Conservation (phyloP, 352 stramenopile species). For the Pythium volutum region DNA sequence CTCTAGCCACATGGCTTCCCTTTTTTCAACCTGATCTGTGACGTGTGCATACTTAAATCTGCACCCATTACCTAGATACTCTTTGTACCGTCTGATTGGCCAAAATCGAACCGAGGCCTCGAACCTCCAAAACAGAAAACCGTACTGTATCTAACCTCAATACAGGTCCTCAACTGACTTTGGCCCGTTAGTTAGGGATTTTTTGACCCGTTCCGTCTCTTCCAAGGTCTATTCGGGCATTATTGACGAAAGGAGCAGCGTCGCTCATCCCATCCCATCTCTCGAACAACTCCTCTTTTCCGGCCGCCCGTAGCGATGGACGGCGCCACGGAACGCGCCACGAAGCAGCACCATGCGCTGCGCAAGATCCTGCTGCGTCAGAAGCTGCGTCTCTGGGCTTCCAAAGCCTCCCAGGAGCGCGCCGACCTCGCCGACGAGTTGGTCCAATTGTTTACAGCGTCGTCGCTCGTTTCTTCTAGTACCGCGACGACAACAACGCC, state of each 20-base stretch:
- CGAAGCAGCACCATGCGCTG: slow-evolving; percentile 27
- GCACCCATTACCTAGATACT: not conserved
- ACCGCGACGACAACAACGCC: not conserved
- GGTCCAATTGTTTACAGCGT: slow-evolving; percentile 58
- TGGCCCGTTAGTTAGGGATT: too few relatives aligned
- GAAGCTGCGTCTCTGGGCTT: slow-evolving; percentile 49
- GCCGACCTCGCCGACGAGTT: slow-evolving; percentile 44
- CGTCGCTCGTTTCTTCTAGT: slow-evolving; percentile 20
- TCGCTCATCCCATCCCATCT: not conserved
- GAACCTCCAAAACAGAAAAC: not conserved
- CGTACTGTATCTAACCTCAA: slow-evolving; percentile 5
- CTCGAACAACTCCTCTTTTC: not conserved
- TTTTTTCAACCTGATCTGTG: not conserved
- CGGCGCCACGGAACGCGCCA: not conserved
- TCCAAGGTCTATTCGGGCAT: not conserved
- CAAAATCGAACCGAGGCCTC: not conserved
- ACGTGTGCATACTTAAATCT: not conserved
- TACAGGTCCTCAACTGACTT: slow-evolving; percentile 7
- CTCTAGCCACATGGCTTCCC: slow-evolving; percentile 3
- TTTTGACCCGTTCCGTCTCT: slow-evolving; percentile 9
- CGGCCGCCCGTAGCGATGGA: slow-evolving; percentile 10
- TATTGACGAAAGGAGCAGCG: not conserved
- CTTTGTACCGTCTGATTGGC: slow-evolving; percentile 1
- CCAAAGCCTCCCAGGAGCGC: slow-evolving; percentile 60
- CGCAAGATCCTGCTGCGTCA: slow-evolving; percentile 45